Evolutionary conservation across 306 rosid species (phyloP).

Genomic region (Cicer bijugum): DNA sequence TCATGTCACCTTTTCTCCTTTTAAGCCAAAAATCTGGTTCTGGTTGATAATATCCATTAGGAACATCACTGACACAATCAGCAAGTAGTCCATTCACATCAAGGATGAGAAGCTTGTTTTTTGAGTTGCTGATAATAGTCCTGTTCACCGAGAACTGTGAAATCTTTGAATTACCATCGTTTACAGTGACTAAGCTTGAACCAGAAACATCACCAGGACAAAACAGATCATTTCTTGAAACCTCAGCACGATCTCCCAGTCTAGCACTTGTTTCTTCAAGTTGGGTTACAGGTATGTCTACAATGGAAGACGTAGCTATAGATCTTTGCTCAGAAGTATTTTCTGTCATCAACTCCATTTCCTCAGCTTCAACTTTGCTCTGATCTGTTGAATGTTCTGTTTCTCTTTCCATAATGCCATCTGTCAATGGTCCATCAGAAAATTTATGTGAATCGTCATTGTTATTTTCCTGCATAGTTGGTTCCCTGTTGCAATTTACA

Average conservation of each 20-base stretch:
- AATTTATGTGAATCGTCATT: constrained; percentile 29
- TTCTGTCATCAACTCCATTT: constrained; percentile 35
- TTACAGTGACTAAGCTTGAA: constrained; percentile 39
- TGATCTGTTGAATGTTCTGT: constrained; percentile 32
- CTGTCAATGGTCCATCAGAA: constrained; percentile 39
- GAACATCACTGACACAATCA: constrained; percentile 57
- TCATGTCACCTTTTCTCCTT: constrained; percentile 63
- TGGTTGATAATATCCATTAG: constrained; percentile 38
- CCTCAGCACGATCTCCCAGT: constrained; percentile 34
- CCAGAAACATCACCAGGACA: constrained; percentile 46
- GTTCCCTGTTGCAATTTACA: constrained; percentile 33
- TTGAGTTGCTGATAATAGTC: constrained; percentile 46
- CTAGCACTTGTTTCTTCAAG: constrained; percentile 43
- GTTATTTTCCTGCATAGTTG: constrained; percentile 32
- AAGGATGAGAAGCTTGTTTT: constrained; percentile 87
- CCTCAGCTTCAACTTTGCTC: constrained; percentile 36
- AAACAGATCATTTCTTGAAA: constrained; percentile 31
- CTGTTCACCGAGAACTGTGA: constrained; percentile 45
- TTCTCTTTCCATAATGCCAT: constrained; percentile 37
- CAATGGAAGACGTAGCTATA: constrained; percentile 30
- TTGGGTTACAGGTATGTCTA: constrained; percentile 33
- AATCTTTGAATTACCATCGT: constrained; percentile 41
- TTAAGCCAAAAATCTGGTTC: constrained; percentile 45
- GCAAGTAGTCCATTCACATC: constrained; percentile 93
- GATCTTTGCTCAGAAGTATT: constrained; percentile 21